Conservation (phyloP, 2,329 filamentous ascomycete genomes). For the Diplodia seriata region DNA sequence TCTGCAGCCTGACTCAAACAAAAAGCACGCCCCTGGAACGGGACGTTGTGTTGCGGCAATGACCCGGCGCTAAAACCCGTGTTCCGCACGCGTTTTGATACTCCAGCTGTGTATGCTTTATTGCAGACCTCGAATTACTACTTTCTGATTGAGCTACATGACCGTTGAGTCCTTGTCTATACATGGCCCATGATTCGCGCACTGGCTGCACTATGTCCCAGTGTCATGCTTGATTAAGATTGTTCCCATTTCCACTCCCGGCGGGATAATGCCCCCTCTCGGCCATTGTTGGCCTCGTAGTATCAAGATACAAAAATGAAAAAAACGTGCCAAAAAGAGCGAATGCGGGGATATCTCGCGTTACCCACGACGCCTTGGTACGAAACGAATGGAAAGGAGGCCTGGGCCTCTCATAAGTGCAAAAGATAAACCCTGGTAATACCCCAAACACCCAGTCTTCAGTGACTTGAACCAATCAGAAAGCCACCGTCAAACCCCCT, state of each 20-base stretch:
- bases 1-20: neutral
- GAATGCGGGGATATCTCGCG: conserved; percentile 13
- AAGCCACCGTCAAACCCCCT: conserved; percentile 8
- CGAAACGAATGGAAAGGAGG: conserved; percentile 25
- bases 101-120: neutral
- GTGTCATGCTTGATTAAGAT: conserved; percentile 11
- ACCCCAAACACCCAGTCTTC: conserved; percentile 13
- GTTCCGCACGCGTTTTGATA: conserved; percentile 9
- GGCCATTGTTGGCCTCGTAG: conserved; percentile 21
- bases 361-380: conserved; percentile 19
- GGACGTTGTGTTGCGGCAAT: neutral
- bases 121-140: conserved; percentile 1
- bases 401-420: conserved; percentile 1
- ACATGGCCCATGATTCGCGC: conserved; percentile 21
- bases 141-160: neutral
- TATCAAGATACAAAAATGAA: conserved; percentile 13
- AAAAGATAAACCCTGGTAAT: neutral
- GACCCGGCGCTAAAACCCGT: neutral
- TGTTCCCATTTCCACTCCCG: conserved; percentile 18
- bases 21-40: neutral
- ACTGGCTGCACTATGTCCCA: conserved; percentile 4
- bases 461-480: conserved; percentile 8
- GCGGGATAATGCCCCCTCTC: neutral
- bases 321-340: conserved; percentile 10
- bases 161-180: conserved; percentile 12